A percentile compares a stretch with the other conserved stretches of the same genome.
These are phyloP conservation scores for Sporisorium scitamineum DNA, from an alignment of 1,284 basidiomycete species.

Conservation along the genomic window DNA sequence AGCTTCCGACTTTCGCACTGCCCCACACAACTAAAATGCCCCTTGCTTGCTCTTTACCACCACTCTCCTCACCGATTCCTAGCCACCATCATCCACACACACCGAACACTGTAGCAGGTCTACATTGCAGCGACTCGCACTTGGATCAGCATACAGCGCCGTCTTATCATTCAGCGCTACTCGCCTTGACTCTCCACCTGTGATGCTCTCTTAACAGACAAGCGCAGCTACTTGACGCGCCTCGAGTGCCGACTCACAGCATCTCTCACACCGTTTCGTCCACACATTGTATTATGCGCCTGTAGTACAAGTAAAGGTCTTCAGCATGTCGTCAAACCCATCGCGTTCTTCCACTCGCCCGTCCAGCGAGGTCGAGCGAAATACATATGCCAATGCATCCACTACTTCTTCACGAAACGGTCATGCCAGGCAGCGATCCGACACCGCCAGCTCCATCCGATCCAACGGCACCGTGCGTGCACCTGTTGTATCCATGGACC, in stretches of 20 bases:
- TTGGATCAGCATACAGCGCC: neutral
- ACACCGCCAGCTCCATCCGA: slow-evolving; percentile 30
- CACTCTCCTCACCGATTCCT: slow-evolving; percentile 1
- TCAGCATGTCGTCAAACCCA: slow-evolving; percentile 26
- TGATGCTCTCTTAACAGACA: neutral
- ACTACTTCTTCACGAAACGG: slow-evolving; percentile 19
- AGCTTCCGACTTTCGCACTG: too few species aligned
- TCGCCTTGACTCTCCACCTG: neutral
- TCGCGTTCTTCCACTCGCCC: slow-evolving; percentile 36
- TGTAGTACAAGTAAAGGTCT: neutral
- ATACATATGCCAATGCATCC: slow-evolving; percentile 18
- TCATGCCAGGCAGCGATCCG: slow-evolving; percentile 26
- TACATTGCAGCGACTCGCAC: neutral
- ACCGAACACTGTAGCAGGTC: neutral
- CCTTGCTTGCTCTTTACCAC: neutral
- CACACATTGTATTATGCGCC: neutral
- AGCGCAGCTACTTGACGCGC: neutral
- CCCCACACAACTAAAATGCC: neutral
- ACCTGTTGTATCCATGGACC: slow-evolving; percentile 37
- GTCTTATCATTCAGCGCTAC: neutral
- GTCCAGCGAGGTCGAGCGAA: slow-evolving; percentile 40
- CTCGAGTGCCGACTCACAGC: neutral
- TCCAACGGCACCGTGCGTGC: slow-evolving; percentile 41
- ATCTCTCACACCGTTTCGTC: too few species aligned
- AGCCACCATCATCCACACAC: neutral